A percentile compares a stretch with the other conserved stretches of the same genome.
Conservation (phyloP, 257 asterid genomes). For the Nyctanthes arbortristis region DNA sequence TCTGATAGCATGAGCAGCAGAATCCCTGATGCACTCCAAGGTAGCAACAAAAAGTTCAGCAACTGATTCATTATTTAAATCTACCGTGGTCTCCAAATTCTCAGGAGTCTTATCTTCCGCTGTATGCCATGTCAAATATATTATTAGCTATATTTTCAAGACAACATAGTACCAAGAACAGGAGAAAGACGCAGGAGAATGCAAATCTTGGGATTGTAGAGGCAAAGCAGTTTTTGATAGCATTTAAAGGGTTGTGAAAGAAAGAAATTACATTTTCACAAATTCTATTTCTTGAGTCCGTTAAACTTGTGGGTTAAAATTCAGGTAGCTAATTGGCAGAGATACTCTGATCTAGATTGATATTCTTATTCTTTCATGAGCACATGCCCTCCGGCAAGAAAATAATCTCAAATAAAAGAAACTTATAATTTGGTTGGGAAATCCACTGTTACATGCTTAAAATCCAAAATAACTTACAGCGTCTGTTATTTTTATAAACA, state of each 20-base stretch:
- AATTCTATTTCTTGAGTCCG: conserved; percentile 1
- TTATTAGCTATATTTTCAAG: background rate
- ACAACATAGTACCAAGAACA: background rate
- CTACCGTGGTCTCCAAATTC: conserved; percentile 43
- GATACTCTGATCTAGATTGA: background rate
- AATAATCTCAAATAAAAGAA: background rate
- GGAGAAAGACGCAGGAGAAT: background rate
- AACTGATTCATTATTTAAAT: conserved; percentile 61
- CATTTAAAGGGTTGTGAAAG: background rate
- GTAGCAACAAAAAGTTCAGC: conserved; percentile 95
- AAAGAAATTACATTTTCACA: background rate
- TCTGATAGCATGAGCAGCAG: conserved; percentile 71
- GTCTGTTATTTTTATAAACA: conserved; percentile 35
- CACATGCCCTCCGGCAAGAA: background rate
- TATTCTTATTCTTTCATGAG: background rate
- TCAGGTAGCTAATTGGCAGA: conserved; percentile 6
- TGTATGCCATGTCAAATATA: conserved; percentile 31
- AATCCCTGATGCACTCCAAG: conserved; percentile 78
- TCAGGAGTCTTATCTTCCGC: conserved; percentile 45
- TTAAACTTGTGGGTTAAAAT: conserved; percentile 5
- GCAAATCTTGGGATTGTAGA: background rate
- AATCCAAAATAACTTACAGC: conserved; percentile 53
- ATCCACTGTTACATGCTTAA: conserved; percentile 19
- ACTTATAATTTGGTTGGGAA: background rate
- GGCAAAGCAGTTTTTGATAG: background rate